These are phyloP conservation scores for Candida morakotiae DNA, from an alignment of 805 yeast species.

Conservation along the genomic window DNA sequence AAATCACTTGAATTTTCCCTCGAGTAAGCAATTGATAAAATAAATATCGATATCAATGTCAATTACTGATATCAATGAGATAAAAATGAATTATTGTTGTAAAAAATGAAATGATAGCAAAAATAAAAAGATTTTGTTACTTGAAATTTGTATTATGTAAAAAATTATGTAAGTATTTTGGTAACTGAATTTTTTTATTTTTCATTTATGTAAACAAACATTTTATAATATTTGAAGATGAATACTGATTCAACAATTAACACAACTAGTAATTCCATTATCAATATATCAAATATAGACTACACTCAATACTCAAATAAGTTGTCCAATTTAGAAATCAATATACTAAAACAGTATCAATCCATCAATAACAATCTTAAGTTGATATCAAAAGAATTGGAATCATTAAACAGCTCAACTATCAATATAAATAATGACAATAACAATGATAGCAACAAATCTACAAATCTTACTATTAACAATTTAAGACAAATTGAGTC, in stretches of 20 bases:
- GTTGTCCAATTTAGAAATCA: not conserved
- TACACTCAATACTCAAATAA: not conserved
- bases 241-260: not conserved
- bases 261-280: not conserved
- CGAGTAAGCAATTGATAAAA: no score
- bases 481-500: constrained; percentile 58
- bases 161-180: not conserved
- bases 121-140: no score
- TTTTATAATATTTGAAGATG: not conserved
- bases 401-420: not conserved
- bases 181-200: not conserved
- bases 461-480: constrained; percentile 19
- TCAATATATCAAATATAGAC: not conserved
- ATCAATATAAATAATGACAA: not conserved
- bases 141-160: not conserved
- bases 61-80: no score
- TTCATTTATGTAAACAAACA: not conserved
- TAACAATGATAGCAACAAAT: not conserved
- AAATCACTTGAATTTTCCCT: no score
- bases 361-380: constrained; percentile 3
- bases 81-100: no score
- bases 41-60: no score
- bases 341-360: constrained; percentile 6
- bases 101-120: not conserved
- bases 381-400: constrained; percentile 3